A percentile compares a stretch with the other conserved stretches of the same genome.
Evolutionary conservation across 352 stramenopile species (phyloP).

Genomic region (Phytophthora megakarya): DNA sequence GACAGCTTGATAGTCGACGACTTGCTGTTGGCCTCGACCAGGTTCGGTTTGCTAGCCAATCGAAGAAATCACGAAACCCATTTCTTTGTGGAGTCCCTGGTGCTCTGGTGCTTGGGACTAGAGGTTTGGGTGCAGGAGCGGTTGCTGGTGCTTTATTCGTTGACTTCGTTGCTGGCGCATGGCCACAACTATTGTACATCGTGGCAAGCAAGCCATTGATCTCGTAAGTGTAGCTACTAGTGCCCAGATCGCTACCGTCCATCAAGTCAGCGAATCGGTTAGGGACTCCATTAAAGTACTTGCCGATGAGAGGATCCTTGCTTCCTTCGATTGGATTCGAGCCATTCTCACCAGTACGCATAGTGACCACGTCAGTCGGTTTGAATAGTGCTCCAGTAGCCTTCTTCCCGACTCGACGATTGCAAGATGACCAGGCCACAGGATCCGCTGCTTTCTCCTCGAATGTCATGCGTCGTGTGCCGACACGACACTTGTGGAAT

Average conservation of each 20-base stretch:
- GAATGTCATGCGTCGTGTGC: conserved; percentile 44
- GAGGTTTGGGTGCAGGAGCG: neutral
- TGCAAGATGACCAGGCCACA: conserved; percentile 51
- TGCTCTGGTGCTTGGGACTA: neutral
- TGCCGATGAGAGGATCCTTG: conserved; percentile 39
- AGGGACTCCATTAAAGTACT: conserved; percentile 38
- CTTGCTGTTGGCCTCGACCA: conserved; percentile 1
- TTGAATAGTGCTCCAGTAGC: conserved; percentile 37
- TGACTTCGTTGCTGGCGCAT: neutral
- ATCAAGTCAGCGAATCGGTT: conserved; percentile 48
- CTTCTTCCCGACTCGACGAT: conserved; percentile 20
- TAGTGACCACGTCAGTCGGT: conserved; percentile 42
- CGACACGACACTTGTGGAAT: conserved; percentile 69
- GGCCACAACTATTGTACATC: conserved; percentile 43
- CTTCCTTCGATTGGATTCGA: conserved; percentile 35
- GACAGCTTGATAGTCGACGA: conserved; percentile 23
- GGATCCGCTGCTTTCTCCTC: conserved; percentile 47
- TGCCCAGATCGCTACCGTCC: conserved; percentile 43
- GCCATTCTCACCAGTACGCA: conserved; percentile 43
- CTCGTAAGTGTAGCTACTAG: conserved; percentile 57
- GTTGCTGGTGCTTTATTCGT: neutral
- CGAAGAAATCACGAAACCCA: conserved; percentile 15
- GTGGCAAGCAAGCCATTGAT: conserved; percentile 39
- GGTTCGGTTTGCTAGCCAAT: conserved; percentile 17
- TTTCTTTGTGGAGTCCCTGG: neutral